phyloP scores from a whole-genome alignment of 345 rosid species.

The Raphanus sativus region DNA sequence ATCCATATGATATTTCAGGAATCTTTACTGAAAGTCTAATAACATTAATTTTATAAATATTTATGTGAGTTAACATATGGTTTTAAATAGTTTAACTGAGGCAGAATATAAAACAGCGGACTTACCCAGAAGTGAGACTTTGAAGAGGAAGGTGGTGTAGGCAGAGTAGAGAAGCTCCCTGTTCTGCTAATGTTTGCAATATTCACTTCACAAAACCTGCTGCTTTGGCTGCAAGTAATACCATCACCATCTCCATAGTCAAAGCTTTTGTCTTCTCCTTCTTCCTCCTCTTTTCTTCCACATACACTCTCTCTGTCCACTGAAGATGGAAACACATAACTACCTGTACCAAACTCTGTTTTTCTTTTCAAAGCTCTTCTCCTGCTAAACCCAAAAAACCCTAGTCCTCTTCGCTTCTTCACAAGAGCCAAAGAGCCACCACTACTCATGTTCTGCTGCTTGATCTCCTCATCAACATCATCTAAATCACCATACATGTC shows the following conservation, averaged over 20 bases:
- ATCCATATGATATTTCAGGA: background rate
- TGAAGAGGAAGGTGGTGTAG: slow-evolving; percentile 30
- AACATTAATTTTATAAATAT: background rate
- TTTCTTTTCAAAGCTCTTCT: slow-evolving; percentile 41
- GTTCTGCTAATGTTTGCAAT: slow-evolving; percentile 44
- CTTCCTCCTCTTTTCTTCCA: background rate
- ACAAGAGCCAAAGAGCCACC: slow-evolving; percentile 27
- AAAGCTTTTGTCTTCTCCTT: slow-evolving; percentile 24
- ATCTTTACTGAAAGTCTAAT: background rate
- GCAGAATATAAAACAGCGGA: slow-evolving; percentile 26
- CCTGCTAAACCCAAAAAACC: slow-evolving; percentile 53
- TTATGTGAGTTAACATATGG: background rate
- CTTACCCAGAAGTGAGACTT: slow-evolving; percentile 71
- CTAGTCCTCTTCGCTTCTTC: slow-evolving; percentile 40
- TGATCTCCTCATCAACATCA: slow-evolving; percentile 19
- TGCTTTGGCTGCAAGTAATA: slow-evolving; percentile 35
- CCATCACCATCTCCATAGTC: slow-evolving; percentile 24
- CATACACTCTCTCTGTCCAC: slow-evolving; percentile 42
- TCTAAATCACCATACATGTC: slow-evolving; percentile 30
- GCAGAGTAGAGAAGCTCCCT: slow-evolving; percentile 49
- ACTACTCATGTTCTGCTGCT: slow-evolving; percentile 20
- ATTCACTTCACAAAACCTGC: slow-evolving; percentile 34
- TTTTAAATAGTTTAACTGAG: background rate
- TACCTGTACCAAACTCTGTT: slow-evolving; percentile 54
- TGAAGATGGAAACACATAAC: slow-evolving; percentile 64